Percentiles rank a stretch among this genome's conserved stretches.
Conservation (phyloP, 2,329 filamentous ascomycete species). For the Metarhizium humberi region DNA sequence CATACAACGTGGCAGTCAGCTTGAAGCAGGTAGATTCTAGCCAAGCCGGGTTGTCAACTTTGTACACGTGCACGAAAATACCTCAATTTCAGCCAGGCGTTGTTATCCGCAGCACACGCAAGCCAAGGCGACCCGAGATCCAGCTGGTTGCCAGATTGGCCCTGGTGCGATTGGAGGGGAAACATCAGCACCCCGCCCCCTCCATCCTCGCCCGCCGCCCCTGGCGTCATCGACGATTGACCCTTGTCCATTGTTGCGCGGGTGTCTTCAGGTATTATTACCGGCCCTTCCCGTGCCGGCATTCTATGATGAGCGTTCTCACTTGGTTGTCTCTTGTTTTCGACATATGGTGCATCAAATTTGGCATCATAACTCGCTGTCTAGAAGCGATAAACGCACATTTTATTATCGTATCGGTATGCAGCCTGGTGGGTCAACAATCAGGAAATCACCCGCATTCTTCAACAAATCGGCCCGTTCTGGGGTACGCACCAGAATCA, state of each 20-base stretch:
- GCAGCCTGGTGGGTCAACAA: not conserved
- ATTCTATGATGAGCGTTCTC: too few species aligned
- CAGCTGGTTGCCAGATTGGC: not conserved
- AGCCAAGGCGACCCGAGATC: not conserved
- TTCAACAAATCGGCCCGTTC: too few species aligned
- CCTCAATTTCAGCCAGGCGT: not conserved
- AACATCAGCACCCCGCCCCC: conserved; percentile 2
- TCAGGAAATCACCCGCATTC: not conserved
- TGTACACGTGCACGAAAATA: not conserved
- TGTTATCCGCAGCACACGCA: not conserved
- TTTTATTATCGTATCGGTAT: too few species aligned
- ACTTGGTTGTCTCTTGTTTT: too few species aligned
- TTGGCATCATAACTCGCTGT: too few species aligned
- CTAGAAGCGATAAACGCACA: too few species aligned
- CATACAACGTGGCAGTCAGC: not conserved
- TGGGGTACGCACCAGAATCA: not conserved
- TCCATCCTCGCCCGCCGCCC: not conserved
- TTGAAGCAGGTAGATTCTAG: not conserved
- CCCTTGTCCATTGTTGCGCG: not conserved
- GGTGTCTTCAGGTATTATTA: not conserved
- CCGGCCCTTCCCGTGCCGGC: not conserved
- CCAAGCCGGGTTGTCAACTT: not conserved
- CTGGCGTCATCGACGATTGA: conserved; percentile 4
- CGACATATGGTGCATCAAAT: too few species aligned
- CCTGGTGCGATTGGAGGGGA: not conserved